phyloP scores from a whole-genome alignment of 2,329 filamentous ascomycete genomes.

The Pseudogymnoascus sp. region DNA sequence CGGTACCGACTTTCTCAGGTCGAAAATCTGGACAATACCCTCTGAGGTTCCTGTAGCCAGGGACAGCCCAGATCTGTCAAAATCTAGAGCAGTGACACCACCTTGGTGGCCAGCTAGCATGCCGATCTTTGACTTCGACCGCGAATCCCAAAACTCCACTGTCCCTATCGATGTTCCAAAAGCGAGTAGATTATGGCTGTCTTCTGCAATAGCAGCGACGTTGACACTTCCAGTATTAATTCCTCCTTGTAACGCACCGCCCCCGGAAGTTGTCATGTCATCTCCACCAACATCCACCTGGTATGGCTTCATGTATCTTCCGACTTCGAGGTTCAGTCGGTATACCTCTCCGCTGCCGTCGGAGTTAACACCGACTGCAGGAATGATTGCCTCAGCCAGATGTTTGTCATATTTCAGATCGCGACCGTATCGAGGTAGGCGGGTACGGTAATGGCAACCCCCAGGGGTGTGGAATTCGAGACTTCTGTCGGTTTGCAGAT shows the following conservation, averaged over 20 bases:
- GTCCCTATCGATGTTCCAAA: constrained; percentile 95
- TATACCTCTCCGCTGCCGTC: constrained; percentile 90
- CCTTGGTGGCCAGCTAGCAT: constrained; percentile 61
- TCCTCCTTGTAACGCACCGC: constrained; percentile 74
- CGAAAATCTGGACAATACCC: constrained; percentile 84
- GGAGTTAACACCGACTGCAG: constrained; percentile 76
- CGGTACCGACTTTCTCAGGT: constrained; percentile 79
- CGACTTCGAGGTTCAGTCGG: constrained; percentile 81
- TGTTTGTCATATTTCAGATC: constrained; percentile 78
- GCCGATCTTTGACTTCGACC: constrained; percentile 73
- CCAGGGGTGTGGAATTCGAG: constrained; percentile 89
- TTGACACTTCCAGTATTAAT: constrained; percentile 83
- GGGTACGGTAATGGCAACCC: constrained; percentile 80
- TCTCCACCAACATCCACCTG: constrained; percentile 85
- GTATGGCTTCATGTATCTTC: constrained; percentile 89
- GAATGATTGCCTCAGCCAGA: constrained; percentile 77
- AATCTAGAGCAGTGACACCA: constrained; percentile 81
- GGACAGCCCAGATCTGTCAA: constrained; percentile 74
- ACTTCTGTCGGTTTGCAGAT: constrained; percentile 83
- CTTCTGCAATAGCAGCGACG: constrained; percentile 75
- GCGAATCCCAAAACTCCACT: constrained; percentile 92
- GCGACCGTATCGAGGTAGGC: constrained; percentile 85
- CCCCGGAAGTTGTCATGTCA: constrained; percentile 57
- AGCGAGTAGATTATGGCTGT: constrained; percentile 80
- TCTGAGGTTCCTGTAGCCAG: constrained; percentile 81